phyloP scores from a whole-genome alignment of 2,329 filamentous ascomycete genomes.

The Ophiostoma ulmi region DNA sequence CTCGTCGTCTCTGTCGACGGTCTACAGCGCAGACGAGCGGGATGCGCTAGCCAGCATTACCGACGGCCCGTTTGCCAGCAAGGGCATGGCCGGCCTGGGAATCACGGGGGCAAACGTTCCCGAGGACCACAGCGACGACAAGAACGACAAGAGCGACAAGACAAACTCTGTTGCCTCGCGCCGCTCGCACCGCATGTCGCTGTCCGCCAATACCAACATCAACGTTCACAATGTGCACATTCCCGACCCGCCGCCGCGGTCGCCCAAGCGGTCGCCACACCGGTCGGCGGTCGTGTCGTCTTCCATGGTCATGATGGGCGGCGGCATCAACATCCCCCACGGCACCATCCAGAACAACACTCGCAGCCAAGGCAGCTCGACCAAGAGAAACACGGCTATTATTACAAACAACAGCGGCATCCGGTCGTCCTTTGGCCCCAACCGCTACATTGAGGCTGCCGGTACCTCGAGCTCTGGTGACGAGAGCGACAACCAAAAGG shows the following conservation, averaged over 20 bases:
- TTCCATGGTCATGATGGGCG: constrained; percentile 11
- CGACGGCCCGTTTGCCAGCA: constrained; percentile 17
- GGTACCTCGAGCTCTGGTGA: not conserved
- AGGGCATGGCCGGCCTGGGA: constrained; percentile 18
- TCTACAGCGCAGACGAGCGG: constrained; percentile 51
- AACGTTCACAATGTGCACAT: not conserved
- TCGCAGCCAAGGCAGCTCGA: not conserved
- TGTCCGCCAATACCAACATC: not conserved
- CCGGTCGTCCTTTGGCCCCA: constrained; percentile 11
- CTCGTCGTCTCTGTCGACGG: constrained; percentile 51
- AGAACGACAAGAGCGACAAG: not conserved
- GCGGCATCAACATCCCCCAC: constrained; percentile 20
- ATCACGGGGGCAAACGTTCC: constrained; percentile 6
- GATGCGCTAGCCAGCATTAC: constrained; percentile 34
- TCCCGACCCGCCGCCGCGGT: constrained; percentile 18
- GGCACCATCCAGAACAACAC: constrained; percentile 5
- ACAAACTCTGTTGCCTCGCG: constrained; percentile 6
- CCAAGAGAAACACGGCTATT: not conserved
- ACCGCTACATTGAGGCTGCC: not conserved
- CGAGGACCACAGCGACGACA: not conserved
- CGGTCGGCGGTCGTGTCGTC: not conserved
- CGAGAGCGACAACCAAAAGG: constrained; percentile 9
- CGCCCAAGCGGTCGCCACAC: constrained; percentile 19
- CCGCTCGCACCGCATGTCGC: constrained; percentile 9
- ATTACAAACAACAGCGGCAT: constrained; percentile 2